Evolutionary conservation across 2,329 filamentous ascomycete genomes (phyloP).

Genomic region (Microsporum audouinii): DNA sequence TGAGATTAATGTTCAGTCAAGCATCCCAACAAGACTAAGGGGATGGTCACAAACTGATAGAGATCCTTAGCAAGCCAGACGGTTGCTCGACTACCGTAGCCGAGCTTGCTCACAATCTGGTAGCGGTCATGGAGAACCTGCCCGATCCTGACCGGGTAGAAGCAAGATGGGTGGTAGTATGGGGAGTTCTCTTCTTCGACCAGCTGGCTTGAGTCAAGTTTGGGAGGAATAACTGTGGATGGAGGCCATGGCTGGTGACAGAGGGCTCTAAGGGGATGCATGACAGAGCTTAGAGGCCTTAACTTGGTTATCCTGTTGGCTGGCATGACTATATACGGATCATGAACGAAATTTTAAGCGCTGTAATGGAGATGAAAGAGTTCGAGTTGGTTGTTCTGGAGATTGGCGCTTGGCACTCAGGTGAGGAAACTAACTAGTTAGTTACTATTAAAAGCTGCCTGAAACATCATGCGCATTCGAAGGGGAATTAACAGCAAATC

Average conservation of each 20-base stretch:
- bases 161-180: constrained; percentile 8
- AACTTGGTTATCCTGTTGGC: neutral
- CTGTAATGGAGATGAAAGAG: no score
- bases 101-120: constrained; percentile 27
- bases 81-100: constrained; percentile 33
- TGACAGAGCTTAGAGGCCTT: neutral
- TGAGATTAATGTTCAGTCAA: constrained; percentile 6
- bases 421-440: no score
- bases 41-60: constrained; percentile 15
- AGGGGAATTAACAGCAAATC: no score
- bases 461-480: no score
- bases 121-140: constrained; percentile 14
- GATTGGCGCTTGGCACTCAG: no score
- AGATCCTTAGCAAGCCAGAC: constrained; percentile 29
- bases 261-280: neutral
- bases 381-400: no score
- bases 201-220: neutral
- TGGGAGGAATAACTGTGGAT: constrained; percentile 2
- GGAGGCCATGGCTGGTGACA: constrained; percentile 5
- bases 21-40: neutral
- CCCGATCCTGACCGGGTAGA: constrained; percentile 10
- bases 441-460: no score
- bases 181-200: constrained; percentile 8
- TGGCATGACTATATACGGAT: no score
- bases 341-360: no score